A percentile compares a stretch with the other conserved stretches of the same genome.
Conservation (phyloP, 208 protist genomes). For the Tetramitus jugosus region DNA sequence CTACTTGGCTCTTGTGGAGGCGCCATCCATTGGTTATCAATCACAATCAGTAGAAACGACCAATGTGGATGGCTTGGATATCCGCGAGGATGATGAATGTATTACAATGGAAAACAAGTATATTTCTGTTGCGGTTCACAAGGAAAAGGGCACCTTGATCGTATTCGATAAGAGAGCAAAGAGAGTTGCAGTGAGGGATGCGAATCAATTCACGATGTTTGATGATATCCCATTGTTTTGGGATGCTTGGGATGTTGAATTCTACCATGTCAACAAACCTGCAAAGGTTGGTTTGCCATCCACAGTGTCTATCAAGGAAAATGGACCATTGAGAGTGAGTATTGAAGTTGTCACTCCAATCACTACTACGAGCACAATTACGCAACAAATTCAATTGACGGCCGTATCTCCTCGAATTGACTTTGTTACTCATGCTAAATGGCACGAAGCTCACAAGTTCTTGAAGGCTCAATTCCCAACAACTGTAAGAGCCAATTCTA, state of each 20-base stretch:
- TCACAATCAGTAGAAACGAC: not conserved
- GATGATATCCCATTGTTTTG: conserved; percentile 48
- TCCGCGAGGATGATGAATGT: not conserved
- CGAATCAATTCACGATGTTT: conserved; percentile 42
- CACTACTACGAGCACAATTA: not conserved
- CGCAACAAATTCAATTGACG: not conserved
- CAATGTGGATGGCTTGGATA: not conserved
- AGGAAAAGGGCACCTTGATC: not conserved
- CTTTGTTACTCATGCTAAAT: conserved; percentile 34
- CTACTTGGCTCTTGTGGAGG: not conserved
- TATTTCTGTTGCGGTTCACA: not conserved
- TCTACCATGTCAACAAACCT: conserved; percentile 33
- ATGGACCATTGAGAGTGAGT: not conserved
- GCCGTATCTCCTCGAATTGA: not conserved
- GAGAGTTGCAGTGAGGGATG: not conserved
- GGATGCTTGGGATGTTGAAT: conserved; percentile 48
- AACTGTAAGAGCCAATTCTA: not conserved
- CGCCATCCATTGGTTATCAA: not conserved
- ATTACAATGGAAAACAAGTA: not conserved
- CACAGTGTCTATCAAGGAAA: not conserved
- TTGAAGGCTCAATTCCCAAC: conserved; percentile 35
- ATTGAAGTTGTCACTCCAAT: not conserved
- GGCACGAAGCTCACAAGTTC: conserved; percentile 44
- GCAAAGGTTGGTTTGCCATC: not conserved
- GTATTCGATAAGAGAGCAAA: not conserved